Conservation (phyloP, 192 early-diverging fungal genomes). For the Jimgerdemannia lactiflua region DNA sequence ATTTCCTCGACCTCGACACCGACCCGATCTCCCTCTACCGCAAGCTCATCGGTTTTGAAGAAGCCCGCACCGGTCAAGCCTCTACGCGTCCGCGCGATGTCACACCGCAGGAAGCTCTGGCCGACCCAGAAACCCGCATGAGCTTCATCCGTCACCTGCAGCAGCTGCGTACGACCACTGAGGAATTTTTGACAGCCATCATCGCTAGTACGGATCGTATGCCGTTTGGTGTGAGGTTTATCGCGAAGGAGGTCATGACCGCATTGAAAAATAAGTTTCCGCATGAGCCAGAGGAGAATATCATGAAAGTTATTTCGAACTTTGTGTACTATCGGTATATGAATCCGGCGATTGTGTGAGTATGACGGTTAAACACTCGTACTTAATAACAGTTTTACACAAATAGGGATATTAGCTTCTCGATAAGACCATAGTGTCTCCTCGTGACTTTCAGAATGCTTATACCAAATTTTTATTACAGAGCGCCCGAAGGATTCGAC, state of each 20-base stretch:
- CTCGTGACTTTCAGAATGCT: too few species aligned
- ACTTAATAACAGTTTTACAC: not conserved
- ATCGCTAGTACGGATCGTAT: slow-evolving; percentile 74
- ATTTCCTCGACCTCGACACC: slow-evolving; percentile 83
- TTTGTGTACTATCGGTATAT: slow-evolving; percentile 98
- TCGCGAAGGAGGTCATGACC: slow-evolving; percentile 86
- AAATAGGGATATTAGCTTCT: too few species aligned
- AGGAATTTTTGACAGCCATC: slow-evolving; percentile 83
- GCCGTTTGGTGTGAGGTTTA: slow-evolving; percentile 95
- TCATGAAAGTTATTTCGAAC: slow-evolving; percentile 90
- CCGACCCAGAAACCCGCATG: slow-evolving; percentile 74
- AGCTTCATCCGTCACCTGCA: slow-evolving; percentile 67
- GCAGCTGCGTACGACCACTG: slow-evolving; percentile 78
- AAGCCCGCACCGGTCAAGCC: slow-evolving; percentile 82
- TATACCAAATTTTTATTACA: slow-evolving; percentile 8
- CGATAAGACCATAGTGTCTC: too few species aligned
- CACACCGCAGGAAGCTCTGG: slow-evolving; percentile 73
- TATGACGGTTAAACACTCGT: slow-evolving; percentile 12
- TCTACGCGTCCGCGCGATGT: slow-evolving; percentile 73
- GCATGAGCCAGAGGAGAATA: slow-evolving; percentile 69
- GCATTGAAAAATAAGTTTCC: slow-evolving; percentile 83
- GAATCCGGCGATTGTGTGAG: slow-evolving; percentile 93
- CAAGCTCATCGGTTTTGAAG: slow-evolving; percentile 84
- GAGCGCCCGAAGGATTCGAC: slow-evolving; percentile 95
- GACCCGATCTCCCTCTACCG: slow-evolving; percentile 91